Evolutionary conservation across 805 yeast species (phyloP).

Genomic region (Tetrapisispora taiwanensis): DNA sequence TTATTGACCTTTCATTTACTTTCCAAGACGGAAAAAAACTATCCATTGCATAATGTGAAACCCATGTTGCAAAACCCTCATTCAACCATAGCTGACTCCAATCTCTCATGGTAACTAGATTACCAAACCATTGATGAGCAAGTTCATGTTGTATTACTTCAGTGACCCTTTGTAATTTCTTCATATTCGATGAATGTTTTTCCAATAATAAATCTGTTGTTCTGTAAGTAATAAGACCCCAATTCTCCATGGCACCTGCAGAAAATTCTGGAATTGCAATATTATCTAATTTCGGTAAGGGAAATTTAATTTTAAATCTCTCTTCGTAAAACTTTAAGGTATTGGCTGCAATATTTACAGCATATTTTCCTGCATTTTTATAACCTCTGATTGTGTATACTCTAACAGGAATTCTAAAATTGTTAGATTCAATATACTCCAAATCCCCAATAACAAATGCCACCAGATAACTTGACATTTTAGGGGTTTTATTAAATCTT

Average conservation of each 20-base stretch:
- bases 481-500: conserved; percentile 62
- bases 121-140: conserved; percentile 91
- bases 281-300: conserved; percentile 71
- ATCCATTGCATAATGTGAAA: conserved; percentile 78
- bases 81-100: conserved; percentile 87
- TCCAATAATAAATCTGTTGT: conserved; percentile 65
- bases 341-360: conserved; percentile 66
- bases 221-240: conserved; percentile 72
- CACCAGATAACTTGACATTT: conserved; percentile 76
- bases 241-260: conserved; percentile 87
- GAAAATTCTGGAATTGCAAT: conserved; percentile 76
- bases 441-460: conserved; percentile 79
- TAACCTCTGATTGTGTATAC: conserved; percentile 75
- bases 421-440: conserved; percentile 54
- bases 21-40: conserved; percentile 74
- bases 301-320: conserved; percentile 64
- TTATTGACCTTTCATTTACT: conserved; percentile 75
- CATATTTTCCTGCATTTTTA: conserved; percentile 57
- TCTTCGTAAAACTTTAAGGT: conserved; percentile 64
- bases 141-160: conserved; percentile 83
- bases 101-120: conserved; percentile 84
- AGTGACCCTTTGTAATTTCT: conserved; percentile 62
- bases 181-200: conserved; percentile 54
- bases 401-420: conserved; percentile 64
- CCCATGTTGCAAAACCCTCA: conserved; percentile 87